Conservation (phyloP, 2,329 filamentous ascomycete species). For the Nemania abortiva region DNA sequence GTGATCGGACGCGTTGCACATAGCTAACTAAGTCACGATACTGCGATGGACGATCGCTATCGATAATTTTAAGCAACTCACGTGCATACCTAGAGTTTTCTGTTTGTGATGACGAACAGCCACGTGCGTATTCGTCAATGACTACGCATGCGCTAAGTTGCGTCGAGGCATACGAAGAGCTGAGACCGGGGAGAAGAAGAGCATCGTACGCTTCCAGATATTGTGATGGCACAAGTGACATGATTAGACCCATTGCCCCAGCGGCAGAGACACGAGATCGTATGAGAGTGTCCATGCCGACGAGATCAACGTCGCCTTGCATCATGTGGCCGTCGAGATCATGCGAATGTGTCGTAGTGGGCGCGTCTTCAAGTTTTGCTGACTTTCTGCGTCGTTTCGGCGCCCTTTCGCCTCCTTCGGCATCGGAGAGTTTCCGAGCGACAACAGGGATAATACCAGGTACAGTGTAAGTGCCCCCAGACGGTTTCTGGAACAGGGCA, state of each 20-base stretch:
- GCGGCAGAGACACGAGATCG: constrained; percentile 90
- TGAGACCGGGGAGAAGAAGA: constrained; percentile 73
- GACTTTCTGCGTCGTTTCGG: constrained; percentile 85
- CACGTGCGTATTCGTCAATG: constrained; percentile 87
- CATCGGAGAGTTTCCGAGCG: constrained; percentile 63
- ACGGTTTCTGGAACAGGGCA: constrained; percentile 90
- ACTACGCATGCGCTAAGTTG: constrained; percentile 87
- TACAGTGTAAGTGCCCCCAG: constrained; percentile 81
- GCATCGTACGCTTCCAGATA: constrained; percentile 74
- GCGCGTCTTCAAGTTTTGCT: constrained; percentile 80
- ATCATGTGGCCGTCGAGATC: constrained; percentile 99
- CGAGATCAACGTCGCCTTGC: constrained; percentile 93
- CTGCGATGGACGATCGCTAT: constrained; percentile 81
- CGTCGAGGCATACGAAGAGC: constrained; percentile 82
- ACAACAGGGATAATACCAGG: constrained; percentile 59
- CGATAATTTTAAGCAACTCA: constrained; percentile 79
- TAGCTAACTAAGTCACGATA: constrained; percentile 93
- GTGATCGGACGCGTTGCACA: constrained; percentile 87
- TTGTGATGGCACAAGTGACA: constrained; percentile 78
- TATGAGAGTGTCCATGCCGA: constrained; percentile 88
- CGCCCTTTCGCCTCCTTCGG: constrained; percentile 70
- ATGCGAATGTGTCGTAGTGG: constrained; percentile 76
- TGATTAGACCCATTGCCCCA: constrained; percentile 84
- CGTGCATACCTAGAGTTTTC: constrained; percentile 71
- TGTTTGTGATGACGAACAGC: constrained; percentile 58